Evolutionary conservation across 2,329 filamentous ascomycete species (phyloP).

Genomic region (Alternaria ethzedia): DNA sequence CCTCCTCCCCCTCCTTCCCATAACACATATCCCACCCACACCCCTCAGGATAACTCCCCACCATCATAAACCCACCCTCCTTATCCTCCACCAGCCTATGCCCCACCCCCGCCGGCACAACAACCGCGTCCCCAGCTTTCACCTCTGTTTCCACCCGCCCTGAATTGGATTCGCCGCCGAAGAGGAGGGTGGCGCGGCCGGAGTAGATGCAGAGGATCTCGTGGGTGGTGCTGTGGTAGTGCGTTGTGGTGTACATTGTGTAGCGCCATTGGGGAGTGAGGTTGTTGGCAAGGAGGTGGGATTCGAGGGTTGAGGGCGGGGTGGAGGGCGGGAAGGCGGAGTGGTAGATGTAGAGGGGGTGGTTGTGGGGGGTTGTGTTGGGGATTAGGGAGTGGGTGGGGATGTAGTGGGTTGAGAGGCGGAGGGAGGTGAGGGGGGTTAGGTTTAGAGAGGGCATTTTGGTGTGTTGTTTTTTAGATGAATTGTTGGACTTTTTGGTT

Average conservation of each 20-base stretch:
- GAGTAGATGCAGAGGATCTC: slow-evolving; percentile 68
- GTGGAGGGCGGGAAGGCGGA: slow-evolving; percentile 57
- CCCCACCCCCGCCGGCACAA: slow-evolving; percentile 70
- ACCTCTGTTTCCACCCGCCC: slow-evolving; percentile 62
- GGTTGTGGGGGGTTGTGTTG: slow-evolving; percentile 69
- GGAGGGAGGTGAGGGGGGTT: slow-evolving; percentile 58
- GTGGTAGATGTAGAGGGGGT: slow-evolving; percentile 72
- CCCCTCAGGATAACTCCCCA: slow-evolving; percentile 68
- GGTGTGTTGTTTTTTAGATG: neutral
- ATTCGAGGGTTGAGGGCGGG: slow-evolving; percentile 60
- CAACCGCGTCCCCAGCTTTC: slow-evolving; percentile 66
- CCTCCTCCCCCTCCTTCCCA: slow-evolving; percentile 63
- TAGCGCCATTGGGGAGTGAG: slow-evolving; percentile 70
- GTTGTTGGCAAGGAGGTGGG: slow-evolving; percentile 60
- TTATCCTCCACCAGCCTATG: slow-evolving; percentile 68
- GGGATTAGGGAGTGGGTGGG: slow-evolving; percentile 63
- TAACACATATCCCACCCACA: slow-evolving; percentile 74
- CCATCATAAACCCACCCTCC: slow-evolving; percentile 66
- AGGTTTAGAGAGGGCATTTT: slow-evolving; percentile 34
- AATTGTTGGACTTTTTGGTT: neutral
- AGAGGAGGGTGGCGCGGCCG: slow-evolving; percentile 67
- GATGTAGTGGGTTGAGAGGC: slow-evolving; percentile 65
- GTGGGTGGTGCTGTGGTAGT: slow-evolving; percentile 72
- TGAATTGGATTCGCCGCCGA: slow-evolving; percentile 69
- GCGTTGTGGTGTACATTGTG: slow-evolving; percentile 70